phyloP scores from a whole-genome alignment of 371 early-diverging fungal species.

The Apophysomyces ossiformis region DNA sequence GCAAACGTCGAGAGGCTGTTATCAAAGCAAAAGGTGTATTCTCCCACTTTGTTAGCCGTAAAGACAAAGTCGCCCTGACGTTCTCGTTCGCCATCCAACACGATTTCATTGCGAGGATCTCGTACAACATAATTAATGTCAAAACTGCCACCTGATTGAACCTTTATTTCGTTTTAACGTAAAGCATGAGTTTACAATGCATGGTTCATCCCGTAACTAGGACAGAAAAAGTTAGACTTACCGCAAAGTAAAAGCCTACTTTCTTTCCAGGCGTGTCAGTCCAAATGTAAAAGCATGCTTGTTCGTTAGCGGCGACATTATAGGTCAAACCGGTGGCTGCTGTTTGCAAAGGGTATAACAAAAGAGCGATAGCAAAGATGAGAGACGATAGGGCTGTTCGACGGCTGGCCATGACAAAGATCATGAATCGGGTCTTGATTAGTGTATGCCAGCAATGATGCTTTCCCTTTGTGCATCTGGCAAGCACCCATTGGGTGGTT shows the following conservation, averaged over 20 bases:
- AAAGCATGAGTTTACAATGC: neutral
- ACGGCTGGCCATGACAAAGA: neutral
- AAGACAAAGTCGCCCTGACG: conserved; percentile 93
- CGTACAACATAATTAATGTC: conserved; percentile 88
- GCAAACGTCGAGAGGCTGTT: conserved; percentile 89
- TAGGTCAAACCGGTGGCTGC: conserved; percentile 80
- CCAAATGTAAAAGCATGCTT: conserved; percentile 79
- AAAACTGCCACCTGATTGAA: conserved; percentile 90
- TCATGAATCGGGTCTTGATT: neutral
- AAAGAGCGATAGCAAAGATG: neutral
- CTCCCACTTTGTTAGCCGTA: conserved; percentile 79
- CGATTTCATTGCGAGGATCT: conserved; percentile 64
- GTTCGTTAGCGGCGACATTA: conserved; percentile 86
- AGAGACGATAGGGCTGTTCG: neutral
- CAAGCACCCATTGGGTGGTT: neutral
- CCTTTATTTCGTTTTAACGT: conserved; percentile 48
- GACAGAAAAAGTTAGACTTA: conserved; percentile 52
- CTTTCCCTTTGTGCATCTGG: neutral
- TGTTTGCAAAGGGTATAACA: conserved; percentile 1
- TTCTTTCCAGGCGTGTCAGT: conserved; percentile 79
- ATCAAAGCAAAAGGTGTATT: conserved; percentile 92
- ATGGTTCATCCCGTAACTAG: neutral
- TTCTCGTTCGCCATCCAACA: conserved; percentile 77
- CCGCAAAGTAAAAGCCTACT: conserved; percentile 95
- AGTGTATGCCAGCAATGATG: too few species aligned